A percentile compares a stretch with the other conserved stretches of the same genome.
Conservation (phyloP, 2,329 filamentous ascomycete species). For the Cordyceps cateniannulata region DNA sequence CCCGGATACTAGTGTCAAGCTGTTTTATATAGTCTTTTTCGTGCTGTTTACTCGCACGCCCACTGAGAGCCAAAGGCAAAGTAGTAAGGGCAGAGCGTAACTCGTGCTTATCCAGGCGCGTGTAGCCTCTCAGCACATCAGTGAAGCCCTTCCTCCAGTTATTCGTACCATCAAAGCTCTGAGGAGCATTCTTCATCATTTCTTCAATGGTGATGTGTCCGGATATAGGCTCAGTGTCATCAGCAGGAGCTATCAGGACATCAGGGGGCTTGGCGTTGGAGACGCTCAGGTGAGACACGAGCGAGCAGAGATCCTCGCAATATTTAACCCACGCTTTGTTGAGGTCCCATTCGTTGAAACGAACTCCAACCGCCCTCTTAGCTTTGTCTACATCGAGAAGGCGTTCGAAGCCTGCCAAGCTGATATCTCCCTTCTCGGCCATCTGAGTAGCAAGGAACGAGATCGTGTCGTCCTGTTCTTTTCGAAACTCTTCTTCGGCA, state of each 20-base stretch:
- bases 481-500: background rate
- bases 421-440: background rate
- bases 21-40: background rate
- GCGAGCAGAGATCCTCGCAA: background rate
- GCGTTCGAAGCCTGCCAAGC: background rate
- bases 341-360: background rate
- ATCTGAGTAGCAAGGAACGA: background rate
- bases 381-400: background rate
- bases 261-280: background rate
- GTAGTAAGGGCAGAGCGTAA: background rate
- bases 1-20: background rate
- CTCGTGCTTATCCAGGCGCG: background rate
- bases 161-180: background rate
- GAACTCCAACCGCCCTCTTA: rapidly evolving
- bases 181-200: background rate
- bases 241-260: background rate
- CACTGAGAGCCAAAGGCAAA: background rate
- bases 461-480: background rate
- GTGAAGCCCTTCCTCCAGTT: background rate
- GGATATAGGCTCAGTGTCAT: background rate
- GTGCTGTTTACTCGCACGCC: background rate
- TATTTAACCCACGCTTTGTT: background rate
- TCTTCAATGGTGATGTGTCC: background rate
- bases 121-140: background rate
- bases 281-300: background rate